These are phyloP conservation scores for Colletotrichum tropicicola DNA, from an alignment of 2,329 filamentous ascomycete genomes.

Conservation along the genomic window DNA sequence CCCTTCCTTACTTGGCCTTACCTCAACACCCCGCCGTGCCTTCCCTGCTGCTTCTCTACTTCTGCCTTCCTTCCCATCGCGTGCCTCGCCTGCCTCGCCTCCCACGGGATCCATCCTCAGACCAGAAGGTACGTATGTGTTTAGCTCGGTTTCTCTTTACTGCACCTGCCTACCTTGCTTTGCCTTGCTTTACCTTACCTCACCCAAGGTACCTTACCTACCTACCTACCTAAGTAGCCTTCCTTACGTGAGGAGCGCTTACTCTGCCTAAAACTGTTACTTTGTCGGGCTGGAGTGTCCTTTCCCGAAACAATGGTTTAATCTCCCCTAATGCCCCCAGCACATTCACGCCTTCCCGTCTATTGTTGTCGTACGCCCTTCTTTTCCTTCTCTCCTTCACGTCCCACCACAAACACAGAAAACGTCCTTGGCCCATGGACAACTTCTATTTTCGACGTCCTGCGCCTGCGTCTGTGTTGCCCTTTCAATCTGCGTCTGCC, in stretches of 20 bases:
- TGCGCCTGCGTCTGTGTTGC: too few species aligned
- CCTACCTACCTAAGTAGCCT: too few species aligned
- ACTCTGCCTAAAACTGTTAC: neutral
- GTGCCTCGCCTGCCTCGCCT: too few species aligned
- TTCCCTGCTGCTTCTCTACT: neutral
- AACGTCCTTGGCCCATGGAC: neutral
- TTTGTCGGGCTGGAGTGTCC: neutral
- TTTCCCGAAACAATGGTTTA: constrained; percentile 13
- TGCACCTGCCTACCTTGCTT: neutral
- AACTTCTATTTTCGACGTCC: too few species aligned
- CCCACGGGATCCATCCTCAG: too few species aligned
- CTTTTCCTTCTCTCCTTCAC: neutral
- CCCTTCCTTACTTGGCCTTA: neutral
- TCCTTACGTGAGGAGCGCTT: too few species aligned
- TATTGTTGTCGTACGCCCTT: neutral
- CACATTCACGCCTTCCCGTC: neutral
- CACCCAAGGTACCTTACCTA: neutral
- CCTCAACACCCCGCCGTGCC: too few species aligned
- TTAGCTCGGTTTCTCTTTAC: too few species aligned
- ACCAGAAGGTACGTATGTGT: too few species aligned
- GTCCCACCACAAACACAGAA: neutral
- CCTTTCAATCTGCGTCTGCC: constrained; percentile 1
- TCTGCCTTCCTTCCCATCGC: neutral
- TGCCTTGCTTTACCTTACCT: neutral
- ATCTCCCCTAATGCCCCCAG: neutral